These are phyloP conservation scores for Chrysosporium keratinophilum DNA, from an alignment of 2,329 filamentous ascomycete genomes.

Conservation along the genomic window DNA sequence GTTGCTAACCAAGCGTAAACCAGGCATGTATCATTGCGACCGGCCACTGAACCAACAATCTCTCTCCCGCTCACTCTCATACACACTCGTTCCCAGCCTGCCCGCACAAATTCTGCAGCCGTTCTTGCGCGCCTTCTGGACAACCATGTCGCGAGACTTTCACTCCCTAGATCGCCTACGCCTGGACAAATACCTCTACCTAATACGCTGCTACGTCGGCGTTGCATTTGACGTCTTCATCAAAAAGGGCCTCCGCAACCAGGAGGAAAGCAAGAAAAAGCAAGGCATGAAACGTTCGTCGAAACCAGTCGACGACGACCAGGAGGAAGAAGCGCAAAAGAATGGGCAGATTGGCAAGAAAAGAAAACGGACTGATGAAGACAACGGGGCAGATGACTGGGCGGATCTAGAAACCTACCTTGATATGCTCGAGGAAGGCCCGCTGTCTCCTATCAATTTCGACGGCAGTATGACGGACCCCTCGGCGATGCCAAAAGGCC, in stretches of 20 bases:
- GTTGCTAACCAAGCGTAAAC: not conserved
- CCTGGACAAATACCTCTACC: slow-evolving; percentile 85
- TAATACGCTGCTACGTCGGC: slow-evolving; percentile 67
- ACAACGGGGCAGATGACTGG: slow-evolving; percentile 18
- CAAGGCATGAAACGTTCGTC: not conserved
- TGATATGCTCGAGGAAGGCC: slow-evolving; percentile 32
- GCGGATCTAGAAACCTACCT: slow-evolving; percentile 30
- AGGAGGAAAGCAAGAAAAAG: slow-evolving; percentile 26
- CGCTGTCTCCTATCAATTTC: slow-evolving; percentile 33
- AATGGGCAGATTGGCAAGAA: slow-evolving; percentile 19
- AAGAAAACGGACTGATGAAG: slow-evolving; percentile 20
- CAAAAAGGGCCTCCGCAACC: slow-evolving; percentile 21
- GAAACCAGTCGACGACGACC: slow-evolving; percentile 17
- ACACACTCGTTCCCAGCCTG: slow-evolving; percentile 51
- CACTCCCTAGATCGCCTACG: slow-evolving; percentile 60
- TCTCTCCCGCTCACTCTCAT: slow-evolving; percentile 67
- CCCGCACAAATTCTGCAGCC: slow-evolving; percentile 38
- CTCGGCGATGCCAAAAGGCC: slow-evolving; percentile 46
- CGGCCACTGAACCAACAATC: slow-evolving; percentile 77
- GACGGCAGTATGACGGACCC: slow-evolving; percentile 16
- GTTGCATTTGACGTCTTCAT: slow-evolving; percentile 50
- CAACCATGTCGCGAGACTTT: slow-evolving; percentile 60
- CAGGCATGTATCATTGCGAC: slow-evolving; percentile 84
- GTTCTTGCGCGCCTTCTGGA: slow-evolving; percentile 58
- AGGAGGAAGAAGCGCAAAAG: slow-evolving; percentile 19